A percentile compares a stretch with the other conserved stretches of the same genome.
phyloP scores from a whole-genome alignment of 2,329 filamentous ascomycete genomes.

The Fusarium brevicatenulatum region DNA sequence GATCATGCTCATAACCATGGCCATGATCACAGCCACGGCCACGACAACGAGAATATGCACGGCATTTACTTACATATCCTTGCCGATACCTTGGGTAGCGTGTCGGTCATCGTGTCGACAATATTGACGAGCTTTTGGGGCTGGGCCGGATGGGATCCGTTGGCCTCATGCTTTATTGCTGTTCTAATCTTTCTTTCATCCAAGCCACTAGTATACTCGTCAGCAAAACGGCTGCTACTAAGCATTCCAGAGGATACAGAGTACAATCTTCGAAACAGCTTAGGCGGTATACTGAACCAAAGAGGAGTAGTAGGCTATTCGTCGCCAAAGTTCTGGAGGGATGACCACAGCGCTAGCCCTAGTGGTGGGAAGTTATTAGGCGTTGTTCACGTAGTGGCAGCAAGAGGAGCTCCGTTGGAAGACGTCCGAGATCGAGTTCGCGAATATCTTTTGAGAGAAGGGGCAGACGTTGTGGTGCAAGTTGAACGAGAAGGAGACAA shows the following conservation, averaged over 20 bases:
- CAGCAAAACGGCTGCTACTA: constrained; percentile 83
- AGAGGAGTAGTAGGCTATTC: constrained; percentile 87
- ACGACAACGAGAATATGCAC: constrained; percentile 96
- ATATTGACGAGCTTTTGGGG: constrained; percentile 85
- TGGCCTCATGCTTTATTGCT: constrained; percentile 94
- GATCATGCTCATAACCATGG: constrained; percentile 51
- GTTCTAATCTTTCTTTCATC: constrained; percentile 93
- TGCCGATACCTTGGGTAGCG: constrained; percentile 92
- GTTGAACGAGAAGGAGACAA: constrained; percentile 85
- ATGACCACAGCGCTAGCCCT: constrained; percentile 67
- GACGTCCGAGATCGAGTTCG: constrained; percentile 84
- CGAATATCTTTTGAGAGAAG: constrained; percentile 74
- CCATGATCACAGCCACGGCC: constrained; percentile 54
- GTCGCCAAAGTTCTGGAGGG: constrained; percentile 92
- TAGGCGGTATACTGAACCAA: constrained; percentile 84
- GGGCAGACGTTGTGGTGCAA: constrained; percentile 86
- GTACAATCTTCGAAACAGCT: constrained; percentile 85
- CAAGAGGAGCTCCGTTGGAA: constrained; percentile 76
- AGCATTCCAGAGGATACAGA: constrained; percentile 87
- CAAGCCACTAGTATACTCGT: constrained; percentile 85
- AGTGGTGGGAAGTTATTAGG: constrained; percentile 72
- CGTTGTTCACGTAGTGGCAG: constrained; percentile 86
- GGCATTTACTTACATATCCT: constrained; percentile 97
- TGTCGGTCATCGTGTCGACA: constrained; percentile 93
- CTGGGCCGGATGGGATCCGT: constrained; percentile 93